Conservation (phyloP, 495 filamentous ascomycete species). For the Aspergillus carlsbadensis region DNA sequence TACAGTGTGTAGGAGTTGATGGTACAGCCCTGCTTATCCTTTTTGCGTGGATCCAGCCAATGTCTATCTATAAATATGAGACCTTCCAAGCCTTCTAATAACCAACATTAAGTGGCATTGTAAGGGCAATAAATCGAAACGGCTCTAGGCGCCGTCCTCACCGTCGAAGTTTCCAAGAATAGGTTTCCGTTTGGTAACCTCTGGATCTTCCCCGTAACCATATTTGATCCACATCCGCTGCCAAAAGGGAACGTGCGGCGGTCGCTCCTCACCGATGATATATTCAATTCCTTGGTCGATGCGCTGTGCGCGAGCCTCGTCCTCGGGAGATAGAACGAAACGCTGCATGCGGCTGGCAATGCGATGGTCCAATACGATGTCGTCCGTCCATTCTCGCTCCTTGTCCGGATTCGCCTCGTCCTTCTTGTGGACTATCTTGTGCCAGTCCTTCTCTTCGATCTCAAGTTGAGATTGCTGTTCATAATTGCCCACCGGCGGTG, state of each 20-base stretch:
- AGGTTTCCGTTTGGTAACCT: constrained; percentile 38
- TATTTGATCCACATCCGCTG: constrained; percentile 45
- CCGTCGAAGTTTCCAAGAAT: constrained; percentile 42
- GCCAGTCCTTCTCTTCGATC: constrained; percentile 84
- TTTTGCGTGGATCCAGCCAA: not conserved
- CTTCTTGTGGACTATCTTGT: constrained; percentile 72
- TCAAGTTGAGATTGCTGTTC: constrained; percentile 73
- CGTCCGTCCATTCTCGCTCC: constrained; percentile 74
- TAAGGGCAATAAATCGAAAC: not conserved
- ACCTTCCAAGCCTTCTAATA: not conserved
- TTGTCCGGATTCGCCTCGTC: constrained; percentile 43
- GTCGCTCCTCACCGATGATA: constrained; percentile 56
- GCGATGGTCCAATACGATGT: constrained; percentile 73
- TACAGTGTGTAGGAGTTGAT: constrained; percentile 14
- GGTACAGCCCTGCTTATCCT: constrained; percentile 1
- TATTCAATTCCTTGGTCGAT: constrained; percentile 66
- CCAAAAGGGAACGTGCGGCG: constrained; percentile 38
- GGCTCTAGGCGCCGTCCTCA: constrained; percentile 29
- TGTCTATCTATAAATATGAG: constrained; percentile 9
- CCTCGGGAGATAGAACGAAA: constrained; percentile 61
- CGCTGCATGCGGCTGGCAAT: constrained; percentile 79
- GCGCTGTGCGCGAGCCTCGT: constrained; percentile 62
- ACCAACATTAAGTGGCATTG: not conserved
- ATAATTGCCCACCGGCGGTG: constrained; percentile 28
- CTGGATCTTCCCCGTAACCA: constrained; percentile 47